These are phyloP conservation scores for Cornus suecica DNA, from an alignment of 148 eudicot species.

Conservation along the genomic window DNA sequence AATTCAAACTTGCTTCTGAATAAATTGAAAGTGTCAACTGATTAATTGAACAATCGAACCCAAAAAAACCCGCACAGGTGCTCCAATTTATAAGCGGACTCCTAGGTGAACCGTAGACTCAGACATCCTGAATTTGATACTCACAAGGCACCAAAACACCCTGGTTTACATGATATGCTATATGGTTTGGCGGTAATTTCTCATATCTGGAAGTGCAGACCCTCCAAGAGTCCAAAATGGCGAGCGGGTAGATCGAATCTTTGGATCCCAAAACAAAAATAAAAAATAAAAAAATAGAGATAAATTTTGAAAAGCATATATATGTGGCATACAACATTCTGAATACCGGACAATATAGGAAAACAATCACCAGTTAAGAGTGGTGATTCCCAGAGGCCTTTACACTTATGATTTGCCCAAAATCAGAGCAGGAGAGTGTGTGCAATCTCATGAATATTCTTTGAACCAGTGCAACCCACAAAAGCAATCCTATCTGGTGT, in stretches of 20 bases:
- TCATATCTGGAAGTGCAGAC: background rate
- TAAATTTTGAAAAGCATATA: no score
- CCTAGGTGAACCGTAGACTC: no score
- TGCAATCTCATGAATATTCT: no score
- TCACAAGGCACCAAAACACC: background rate
- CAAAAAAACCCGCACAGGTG: background rate
- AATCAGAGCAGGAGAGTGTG: no score
- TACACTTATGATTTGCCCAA: background rate
- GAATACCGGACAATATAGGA: background rate
- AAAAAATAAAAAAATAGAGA: no score
- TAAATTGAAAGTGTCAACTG: background rate
- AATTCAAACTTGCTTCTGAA: background rate
- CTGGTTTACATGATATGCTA: background rate
- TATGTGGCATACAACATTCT: background rate
- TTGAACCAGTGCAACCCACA: no score
- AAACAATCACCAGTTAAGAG: background rate
- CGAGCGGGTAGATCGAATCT: no score
- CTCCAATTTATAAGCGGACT: no score
- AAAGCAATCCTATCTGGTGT: no score
- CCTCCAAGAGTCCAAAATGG: no score
- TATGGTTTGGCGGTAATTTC: background rate
- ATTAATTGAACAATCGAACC: background rate
- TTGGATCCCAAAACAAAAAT: no score
- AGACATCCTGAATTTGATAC: no score
- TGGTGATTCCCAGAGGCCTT: background rate